A percentile compares a stretch with the other conserved stretches of the same genome.
phyloP scores from a whole-genome alignment of 2,329 filamentous ascomycete species.

The Dothideomycetes sp. region DNA sequence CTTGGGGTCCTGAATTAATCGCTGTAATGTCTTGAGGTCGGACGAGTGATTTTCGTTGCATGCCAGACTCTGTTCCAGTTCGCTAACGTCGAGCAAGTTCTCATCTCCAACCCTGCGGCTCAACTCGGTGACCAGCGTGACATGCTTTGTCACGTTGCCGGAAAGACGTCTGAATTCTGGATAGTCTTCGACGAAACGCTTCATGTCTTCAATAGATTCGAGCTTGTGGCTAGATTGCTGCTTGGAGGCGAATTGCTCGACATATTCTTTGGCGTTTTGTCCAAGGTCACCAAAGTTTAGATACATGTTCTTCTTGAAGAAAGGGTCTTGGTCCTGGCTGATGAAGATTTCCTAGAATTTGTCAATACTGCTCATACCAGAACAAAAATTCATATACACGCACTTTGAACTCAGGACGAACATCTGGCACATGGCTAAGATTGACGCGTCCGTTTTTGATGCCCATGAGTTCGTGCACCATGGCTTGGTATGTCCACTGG shows the following conservation, averaged over 20 bases:
- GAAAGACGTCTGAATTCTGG: constrained; percentile 95
- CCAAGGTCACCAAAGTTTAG: constrained; percentile 94
- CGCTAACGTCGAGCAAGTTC: constrained; percentile 87
- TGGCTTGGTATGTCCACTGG: constrained; percentile 99
- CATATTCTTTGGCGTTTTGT: constrained; percentile 96
- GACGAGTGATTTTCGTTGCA: constrained; percentile 91
- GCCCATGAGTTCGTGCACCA: constrained; percentile 93
- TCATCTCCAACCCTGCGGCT: constrained; percentile 80
- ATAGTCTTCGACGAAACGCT: constrained; percentile 97
- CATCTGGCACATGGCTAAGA: constrained; percentile 71
- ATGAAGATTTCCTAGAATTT: constrained; percentile 71
- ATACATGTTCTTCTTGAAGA: constrained; percentile 99
- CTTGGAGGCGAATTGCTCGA: constrained; percentile 94
- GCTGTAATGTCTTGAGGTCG: constrained; percentile 88
- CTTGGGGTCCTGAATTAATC: constrained; percentile 68
- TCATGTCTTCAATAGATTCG: constrained; percentile 97
- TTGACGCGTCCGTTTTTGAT: constrained; percentile 94
- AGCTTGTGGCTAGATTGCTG: constrained; percentile 96
- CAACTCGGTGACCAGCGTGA: constrained; percentile 87
- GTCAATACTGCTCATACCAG: constrained; percentile 1
- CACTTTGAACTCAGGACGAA: constrained; percentile 69
- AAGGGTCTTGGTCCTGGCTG: constrained; percentile 93
- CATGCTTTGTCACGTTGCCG: constrained; percentile 96
- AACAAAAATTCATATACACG: not conserved
- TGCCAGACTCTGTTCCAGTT: constrained; percentile 90